Percentiles rank a stretch among this genome's conserved stretches.
These are phyloP conservation scores for Rubroboletus pulcherrimus DNA, from an alignment of 768 basidiomycete genomes.

Conservation along the genomic window DNA sequence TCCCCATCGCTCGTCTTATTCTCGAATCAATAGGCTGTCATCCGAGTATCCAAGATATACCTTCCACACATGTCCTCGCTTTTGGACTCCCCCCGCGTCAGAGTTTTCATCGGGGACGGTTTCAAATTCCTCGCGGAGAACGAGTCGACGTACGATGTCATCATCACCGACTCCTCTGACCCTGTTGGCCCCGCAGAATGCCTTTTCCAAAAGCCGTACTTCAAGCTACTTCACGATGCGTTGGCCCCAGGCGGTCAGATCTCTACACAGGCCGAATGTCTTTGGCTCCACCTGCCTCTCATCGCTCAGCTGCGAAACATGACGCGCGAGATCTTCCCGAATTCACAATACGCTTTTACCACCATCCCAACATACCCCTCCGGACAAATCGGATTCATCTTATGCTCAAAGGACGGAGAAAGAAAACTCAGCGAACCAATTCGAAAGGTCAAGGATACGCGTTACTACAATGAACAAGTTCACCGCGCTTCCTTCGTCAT, in stretches of 20 bases:
- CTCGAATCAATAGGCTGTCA: conserved; percentile 63
- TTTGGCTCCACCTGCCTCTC: conserved; percentile 90
- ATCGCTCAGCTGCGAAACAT: conserved; percentile 72
- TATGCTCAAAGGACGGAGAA: conserved; percentile 74
- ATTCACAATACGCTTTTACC: conserved; percentile 87
- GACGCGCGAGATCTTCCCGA: conserved; percentile 72
- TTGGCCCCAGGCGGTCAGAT: conserved; percentile 88
- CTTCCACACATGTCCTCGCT: conserved; percentile 93
- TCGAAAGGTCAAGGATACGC: conserved; percentile 64
- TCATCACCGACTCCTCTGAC: conserved; percentile 98
- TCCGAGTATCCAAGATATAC: conserved; percentile 89
- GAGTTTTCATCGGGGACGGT: conserved; percentile 86
- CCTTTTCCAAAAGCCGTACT: conserved; percentile 97
- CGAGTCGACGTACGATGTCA: conserved; percentile 87
- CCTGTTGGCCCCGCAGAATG: conserved; percentile 93
- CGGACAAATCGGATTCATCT: conserved; percentile 95
- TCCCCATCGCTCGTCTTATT: neutral
- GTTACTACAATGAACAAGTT: conserved; percentile 81
- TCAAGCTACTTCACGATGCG: conserved; percentile 88
- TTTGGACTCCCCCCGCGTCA: conserved; percentile 75
- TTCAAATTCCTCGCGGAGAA: conserved; percentile 95
- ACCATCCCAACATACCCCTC: conserved; percentile 98
- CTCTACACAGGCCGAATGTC: conserved; percentile 92
- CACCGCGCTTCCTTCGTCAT: conserved; percentile 84
- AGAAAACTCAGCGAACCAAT: conserved; percentile 72